These are phyloP conservation scores for Saccharomycopsis selenospora DNA, from an alignment of 805 yeast genomes.

Conservation along the genomic window DNA sequence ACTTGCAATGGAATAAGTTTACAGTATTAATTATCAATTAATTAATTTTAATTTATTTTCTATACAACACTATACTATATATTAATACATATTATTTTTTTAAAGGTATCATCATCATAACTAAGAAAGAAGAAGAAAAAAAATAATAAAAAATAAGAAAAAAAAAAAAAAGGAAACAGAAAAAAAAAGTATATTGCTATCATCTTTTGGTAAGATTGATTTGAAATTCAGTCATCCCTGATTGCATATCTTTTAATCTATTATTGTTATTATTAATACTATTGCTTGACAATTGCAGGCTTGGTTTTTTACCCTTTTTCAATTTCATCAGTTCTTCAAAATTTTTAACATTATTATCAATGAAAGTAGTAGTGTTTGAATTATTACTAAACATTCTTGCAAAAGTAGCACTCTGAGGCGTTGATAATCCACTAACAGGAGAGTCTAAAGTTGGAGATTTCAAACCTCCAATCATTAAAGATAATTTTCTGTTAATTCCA, in stretches of 20 bases:
- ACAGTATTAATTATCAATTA: too few species aligned
- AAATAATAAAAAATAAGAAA: too few species aligned
- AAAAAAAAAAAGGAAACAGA: too few species aligned
- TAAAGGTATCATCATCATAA: too few species aligned
- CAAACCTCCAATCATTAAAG: neutral
- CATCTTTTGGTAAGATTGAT: neutral
- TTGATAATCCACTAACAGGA: neutral
- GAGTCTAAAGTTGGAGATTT: neutral
- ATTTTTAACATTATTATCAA: neutral
- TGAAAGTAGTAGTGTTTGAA: neutral
- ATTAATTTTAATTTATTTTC: too few species aligned
- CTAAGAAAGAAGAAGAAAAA: too few species aligned
- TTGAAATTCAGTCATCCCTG: neutral
- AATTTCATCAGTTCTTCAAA: constrained; percentile 1
- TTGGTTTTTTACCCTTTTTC: constrained; percentile 1
- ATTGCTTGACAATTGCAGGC: neutral
- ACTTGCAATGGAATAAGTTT: too few species aligned
- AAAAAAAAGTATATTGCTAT: too few species aligned
- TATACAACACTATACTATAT: too few species aligned
- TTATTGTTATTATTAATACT: too few species aligned
- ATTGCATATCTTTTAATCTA: neutral
- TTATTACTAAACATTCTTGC: neutral
- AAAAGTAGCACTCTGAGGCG: constrained; percentile 1
- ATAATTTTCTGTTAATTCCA: neutral
- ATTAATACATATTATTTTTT: too few species aligned